A percentile compares a stretch with the other conserved stretches of the same genome.
phyloP scores from a whole-genome alignment of 2,329 filamentous ascomycete genomes.

The Microdochium bolleyi region DNA sequence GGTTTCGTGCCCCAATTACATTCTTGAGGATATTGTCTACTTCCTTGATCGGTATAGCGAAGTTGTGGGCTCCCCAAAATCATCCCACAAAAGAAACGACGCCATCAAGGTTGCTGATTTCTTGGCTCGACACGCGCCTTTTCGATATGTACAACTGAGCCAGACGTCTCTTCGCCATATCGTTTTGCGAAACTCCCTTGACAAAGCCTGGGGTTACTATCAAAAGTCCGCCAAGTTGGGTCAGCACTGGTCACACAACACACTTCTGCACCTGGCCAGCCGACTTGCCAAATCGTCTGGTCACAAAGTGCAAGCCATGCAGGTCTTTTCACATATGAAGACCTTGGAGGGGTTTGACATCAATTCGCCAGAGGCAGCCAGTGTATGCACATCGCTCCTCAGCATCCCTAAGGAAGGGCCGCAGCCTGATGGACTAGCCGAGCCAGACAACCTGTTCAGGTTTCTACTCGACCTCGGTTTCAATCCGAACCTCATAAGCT shows the following conservation, averaged over 20 bases:
- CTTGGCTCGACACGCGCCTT: not conserved
- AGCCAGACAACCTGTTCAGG: slow-evolving; percentile 45
- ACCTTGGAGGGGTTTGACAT: slow-evolving; percentile 28
- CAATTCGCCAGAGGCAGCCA: slow-evolving; percentile 37
- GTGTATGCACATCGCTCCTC: slow-evolving; percentile 54
- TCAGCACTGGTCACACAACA: slow-evolving; percentile 22
- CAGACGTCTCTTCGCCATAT: slow-evolving; percentile 12
- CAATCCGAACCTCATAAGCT: slow-evolving; percentile 51
- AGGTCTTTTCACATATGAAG: slow-evolving; percentile 31
- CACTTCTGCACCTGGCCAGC: slow-evolving; percentile 37
- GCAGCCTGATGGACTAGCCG: slow-evolving; percentile 30
- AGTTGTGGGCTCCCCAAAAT: not conserved
- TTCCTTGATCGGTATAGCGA: slow-evolving; percentile 8
- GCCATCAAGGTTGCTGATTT: slow-evolving; percentile 7
- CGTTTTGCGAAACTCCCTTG: not conserved
- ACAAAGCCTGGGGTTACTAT: slow-evolving; percentile 22
- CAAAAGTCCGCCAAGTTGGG: slow-evolving; percentile 18
- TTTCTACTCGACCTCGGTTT: slow-evolving; percentile 52
- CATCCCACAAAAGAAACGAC: not conserved
- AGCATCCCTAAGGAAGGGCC: slow-evolving; percentile 22
- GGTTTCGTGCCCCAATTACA: slow-evolving; percentile 17
- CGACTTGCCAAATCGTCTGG: slow-evolving; percentile 29
- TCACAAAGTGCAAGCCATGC: slow-evolving; percentile 33
- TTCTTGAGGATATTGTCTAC: slow-evolving; percentile 19
- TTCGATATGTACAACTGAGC: slow-evolving; percentile 10